Base-by-base conservation (phyloP, 352 stramenopile species). In the Phytopythium helicoides region DNA sequence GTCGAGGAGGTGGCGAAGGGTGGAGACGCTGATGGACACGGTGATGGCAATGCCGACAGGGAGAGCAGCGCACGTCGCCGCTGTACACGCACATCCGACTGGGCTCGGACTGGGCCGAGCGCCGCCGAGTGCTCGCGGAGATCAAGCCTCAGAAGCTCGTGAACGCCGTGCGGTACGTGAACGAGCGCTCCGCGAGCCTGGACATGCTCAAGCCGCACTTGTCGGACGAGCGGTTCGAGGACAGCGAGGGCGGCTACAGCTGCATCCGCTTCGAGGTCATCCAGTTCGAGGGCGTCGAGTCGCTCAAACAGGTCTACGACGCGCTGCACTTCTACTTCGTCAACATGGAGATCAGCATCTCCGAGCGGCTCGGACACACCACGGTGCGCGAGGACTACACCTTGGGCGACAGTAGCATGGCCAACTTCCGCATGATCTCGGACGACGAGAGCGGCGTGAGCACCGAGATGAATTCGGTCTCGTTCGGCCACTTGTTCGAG, bases 311-410 rank as follows among this genome's bases (percentile, higher is more conserved):
- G 45, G 66, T 71, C 48, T 76, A 57, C 36, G 66, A 80, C 18
- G 70, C 67, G 9, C 23, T 66, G 6, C 50, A 55, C 36, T 81
- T 69, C 44, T 73, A 64, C 44, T 58, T 76, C 11, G 60, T 53
- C 26, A 81, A 77, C 38, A 68, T 81, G 52, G 67, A 81, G 58
- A 77, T 77, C 52, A 68, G 58, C 7, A 66, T 81, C 11, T 66
- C 66, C 0, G 71, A 81, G 45, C 35, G 58, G 31, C 54, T 71
- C 16, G 66, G 67, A 3, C 55, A 73, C 22, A 39, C 73, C 47
- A 65, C 64, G 6, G 33, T 68, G 35, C 61, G 67, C 5, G 60
- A 76, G 39, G 64, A 65, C 52, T 61, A 73, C 22, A 47, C 65
- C 42, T 40, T 60, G n/a, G 23, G 63, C 15, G 62, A 69, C 36